Base-by-base conservation (phyloP, 495 filamentous ascomycete species). In the Penicilliopsis zonata region DNA sequence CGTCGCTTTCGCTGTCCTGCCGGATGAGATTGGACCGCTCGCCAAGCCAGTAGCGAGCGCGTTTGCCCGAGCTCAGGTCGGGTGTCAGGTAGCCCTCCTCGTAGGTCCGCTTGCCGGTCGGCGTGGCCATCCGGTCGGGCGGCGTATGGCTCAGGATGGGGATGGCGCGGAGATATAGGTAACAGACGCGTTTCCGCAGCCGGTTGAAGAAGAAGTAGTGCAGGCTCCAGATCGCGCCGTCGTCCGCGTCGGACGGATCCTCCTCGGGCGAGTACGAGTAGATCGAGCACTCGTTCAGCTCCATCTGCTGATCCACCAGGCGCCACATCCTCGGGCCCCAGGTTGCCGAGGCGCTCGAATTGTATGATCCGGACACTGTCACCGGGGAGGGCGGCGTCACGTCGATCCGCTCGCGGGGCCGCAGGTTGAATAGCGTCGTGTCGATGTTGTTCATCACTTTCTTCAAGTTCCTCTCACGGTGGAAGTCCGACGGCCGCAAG, bases 151-250 rank as follows among this genome's bases (percentile, higher is more conserved):
- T 80, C 36, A 93, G 69, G 6, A 88, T 80, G 5, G 83, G 86
- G 21, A 94, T 67, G 7, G 83, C 86, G 31, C 86, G 74, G 19
- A 95, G 65, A 47, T 94, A 90, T 19, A 98, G 57, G 52, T 96
- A 96, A 44, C 83, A 88, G 13, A 98, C 87, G n/a, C 90, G 72
- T 62, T 96, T 98, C 44, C 74, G 70, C 13, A 72, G 61, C 42
- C 87, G 93, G 64, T 90, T 94, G 70, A 94, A 96, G 57, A 96
- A 93, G 65, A 98, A 93, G 54, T 92, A 94, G 52, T 95, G 83
- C 35, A 85, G 63, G 40, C 82, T 87, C 92, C 92, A 98, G 24
- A 96, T 83, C 3, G 87, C 79, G 30, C 82, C 78, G 44, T 92
- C 83, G 37, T 94, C 90, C 15, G 83, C 86, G 36, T 86, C 83